phyloP scores from a whole-genome alignment of 164 flowering plant species.

The Chimonanthus salicifolius region DNA sequence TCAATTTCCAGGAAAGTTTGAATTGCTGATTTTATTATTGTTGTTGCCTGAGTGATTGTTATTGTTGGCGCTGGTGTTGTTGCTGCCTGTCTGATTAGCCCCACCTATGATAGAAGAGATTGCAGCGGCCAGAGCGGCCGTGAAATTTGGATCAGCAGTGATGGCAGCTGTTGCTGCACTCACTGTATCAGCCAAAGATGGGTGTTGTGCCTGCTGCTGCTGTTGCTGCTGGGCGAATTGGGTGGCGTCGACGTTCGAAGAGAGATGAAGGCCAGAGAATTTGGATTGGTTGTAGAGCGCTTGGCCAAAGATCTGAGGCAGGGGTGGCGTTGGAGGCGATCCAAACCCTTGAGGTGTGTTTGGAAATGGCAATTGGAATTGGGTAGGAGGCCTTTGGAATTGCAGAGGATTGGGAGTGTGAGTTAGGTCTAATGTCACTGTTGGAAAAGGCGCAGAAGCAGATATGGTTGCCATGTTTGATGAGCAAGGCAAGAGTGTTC shows the following conservation, averaged over 20 bases:
- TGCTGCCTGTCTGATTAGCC: constrained; percentile 10
- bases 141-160: constrained; percentile 54
- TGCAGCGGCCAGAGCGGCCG: constrained; percentile 51
- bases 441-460: constrained; percentile 83
- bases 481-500: constrained; percentile 45
- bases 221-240: constrained; percentile 12
- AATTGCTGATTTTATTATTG: constrained; percentile 4
- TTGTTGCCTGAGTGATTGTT: neutral
- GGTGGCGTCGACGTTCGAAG: constrained; percentile 29
- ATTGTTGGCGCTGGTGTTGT: neutral
- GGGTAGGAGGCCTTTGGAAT: constrained; percentile 45
- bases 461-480: constrained; percentile 67
- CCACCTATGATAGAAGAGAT: constrained; percentile 50
- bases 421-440: constrained; percentile 72
- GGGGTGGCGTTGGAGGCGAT: neutral
- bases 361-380: constrained; percentile 47
- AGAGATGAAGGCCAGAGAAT: constrained; percentile 60
- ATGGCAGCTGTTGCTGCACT: constrained; percentile 44
- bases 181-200: constrained; percentile 34
- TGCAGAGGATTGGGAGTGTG: constrained; percentile 42
- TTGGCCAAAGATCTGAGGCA: constrained; percentile 56
- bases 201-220: constrained; percentile 13
- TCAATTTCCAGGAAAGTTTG: neutral
- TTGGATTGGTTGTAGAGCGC: constrained; percentile 59
- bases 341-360: constrained; percentile 9